phyloP scores from a whole-genome alignment of 2,329 filamentous ascomycete species.

The Fusarium irregulare region DNA sequence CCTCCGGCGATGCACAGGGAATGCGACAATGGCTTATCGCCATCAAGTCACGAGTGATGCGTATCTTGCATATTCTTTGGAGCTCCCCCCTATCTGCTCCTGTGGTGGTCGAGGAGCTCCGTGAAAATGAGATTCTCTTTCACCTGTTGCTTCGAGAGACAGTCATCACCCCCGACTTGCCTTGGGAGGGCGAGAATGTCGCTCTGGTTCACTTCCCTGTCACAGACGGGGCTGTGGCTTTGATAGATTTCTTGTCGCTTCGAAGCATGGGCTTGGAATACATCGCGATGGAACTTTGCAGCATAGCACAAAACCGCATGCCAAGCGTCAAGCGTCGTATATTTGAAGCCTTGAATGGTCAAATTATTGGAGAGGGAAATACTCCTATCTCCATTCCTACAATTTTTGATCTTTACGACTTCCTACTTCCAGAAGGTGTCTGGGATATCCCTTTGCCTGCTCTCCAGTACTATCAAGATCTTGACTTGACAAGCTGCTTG shows the following conservation, averaged over 20 bases:
- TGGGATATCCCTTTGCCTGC: slow-evolving; percentile 64
- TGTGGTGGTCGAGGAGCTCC: slow-evolving; percentile 82
- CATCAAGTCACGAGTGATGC: slow-evolving; percentile 75
- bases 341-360: slow-evolving; percentile 81
- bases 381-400: slow-evolving; percentile 76
- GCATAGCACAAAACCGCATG: slow-evolving; percentile 76
- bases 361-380: slow-evolving; percentile 73
- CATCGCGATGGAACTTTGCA: slow-evolving; percentile 83
- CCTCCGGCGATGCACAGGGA: slow-evolving; percentile 69
- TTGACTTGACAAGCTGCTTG: slow-evolving; percentile 75
- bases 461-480: slow-evolving; percentile 69
- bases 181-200: slow-evolving; percentile 78
- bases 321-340: slow-evolving; percentile 77
- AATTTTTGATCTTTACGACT: slow-evolving; percentile 94
- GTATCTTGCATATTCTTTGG: slow-evolving; percentile 85
- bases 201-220: slow-evolving; percentile 74
- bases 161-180: slow-evolving; percentile 73
- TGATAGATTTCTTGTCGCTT: slow-evolving; percentile 81
- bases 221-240: slow-evolving; percentile 72
- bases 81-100: slow-evolving; percentile 80
- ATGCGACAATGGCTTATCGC: slow-evolving; percentile 76
- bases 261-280: slow-evolving; percentile 87
- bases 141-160: slow-evolving; percentile 78
- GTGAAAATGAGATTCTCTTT: slow-evolving; percentile 82
- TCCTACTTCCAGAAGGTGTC: slow-evolving; percentile 69